phyloP scores from a whole-genome alignment of 345 rosid species.

The Brassica rapa region DNA sequence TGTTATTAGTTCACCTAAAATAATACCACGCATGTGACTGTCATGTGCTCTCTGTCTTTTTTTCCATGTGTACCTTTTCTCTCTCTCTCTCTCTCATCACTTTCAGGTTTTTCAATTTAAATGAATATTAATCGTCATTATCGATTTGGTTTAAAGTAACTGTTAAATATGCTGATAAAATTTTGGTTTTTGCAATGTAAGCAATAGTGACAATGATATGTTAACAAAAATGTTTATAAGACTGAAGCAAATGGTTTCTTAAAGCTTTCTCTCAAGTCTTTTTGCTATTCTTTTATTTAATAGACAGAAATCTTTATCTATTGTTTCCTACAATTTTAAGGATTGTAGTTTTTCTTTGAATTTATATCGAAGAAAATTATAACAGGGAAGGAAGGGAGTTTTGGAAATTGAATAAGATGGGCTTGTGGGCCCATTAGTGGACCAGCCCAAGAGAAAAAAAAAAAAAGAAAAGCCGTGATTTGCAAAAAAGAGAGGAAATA shows the following conservation, averaged over 20 bases:
- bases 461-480: slow-evolving; percentile 5
- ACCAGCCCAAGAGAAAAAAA: slow-evolving; percentile 9
- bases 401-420: not conserved
- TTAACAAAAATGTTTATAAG: slow-evolving; percentile 3
- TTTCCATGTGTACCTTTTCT: not conserved
- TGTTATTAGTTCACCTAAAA: slow-evolving; percentile 38
- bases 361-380: not conserved
- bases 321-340: not conserved
- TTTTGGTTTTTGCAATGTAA: slow-evolving; percentile 14
- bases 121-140: not conserved
- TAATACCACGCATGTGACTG: slow-evolving; percentile 40
- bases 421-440: slow-evolving; percentile 34
- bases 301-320: not conserved
- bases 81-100: slow-evolving; percentile 10
- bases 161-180: not conserved
- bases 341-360: not conserved
- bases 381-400: not conserved
- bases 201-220: slow-evolving; percentile 34
- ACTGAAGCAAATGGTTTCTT: slow-evolving; percentile 8
- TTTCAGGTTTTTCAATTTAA: not conserved
- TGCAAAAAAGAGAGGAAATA: not conserved
- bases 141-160: slow-evolving; percentile 13
- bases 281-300: not conserved
- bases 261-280: not conserved
- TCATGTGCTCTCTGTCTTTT: slow-evolving; percentile 34